Conservation (phyloP, 352 stramenopile genomes). For the Pythium phragmitis region DNA sequence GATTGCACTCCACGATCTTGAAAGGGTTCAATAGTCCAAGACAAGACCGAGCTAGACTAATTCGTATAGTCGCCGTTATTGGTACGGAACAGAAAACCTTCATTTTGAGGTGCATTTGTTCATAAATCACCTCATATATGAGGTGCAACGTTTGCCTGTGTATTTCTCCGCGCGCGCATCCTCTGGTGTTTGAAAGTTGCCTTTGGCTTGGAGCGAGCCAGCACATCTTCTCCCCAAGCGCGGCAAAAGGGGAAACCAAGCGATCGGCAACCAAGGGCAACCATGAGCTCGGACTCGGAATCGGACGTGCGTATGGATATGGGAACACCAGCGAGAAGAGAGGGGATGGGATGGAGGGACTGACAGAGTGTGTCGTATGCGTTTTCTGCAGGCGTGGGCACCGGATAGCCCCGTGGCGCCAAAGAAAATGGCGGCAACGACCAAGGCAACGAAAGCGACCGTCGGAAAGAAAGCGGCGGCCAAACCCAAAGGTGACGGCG, state of each 20-base stretch:
- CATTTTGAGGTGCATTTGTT: background rate
- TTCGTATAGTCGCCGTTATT: too few species aligned
- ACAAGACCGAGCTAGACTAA: too few species aligned
- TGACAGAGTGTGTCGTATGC: slow-evolving; percentile 2
- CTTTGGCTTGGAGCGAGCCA: slow-evolving; percentile 1
- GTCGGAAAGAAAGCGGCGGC: slow-evolving; percentile 29
- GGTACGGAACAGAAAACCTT: too few species aligned
- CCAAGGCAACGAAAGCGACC: slow-evolving; percentile 15
- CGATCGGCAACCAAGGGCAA: background rate
- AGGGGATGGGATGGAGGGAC: slow-evolving; percentile 29
- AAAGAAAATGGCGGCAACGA: slow-evolving; percentile 11
- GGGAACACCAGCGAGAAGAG: background rate
- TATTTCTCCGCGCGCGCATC: slow-evolving; percentile 20
- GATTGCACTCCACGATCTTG: too few species aligned
- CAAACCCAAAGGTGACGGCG: slow-evolving; percentile 45
- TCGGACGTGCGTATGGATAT: slow-evolving; percentile 22
- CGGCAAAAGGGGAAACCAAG: slow-evolving; percentile 18
- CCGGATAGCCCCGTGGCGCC: slow-evolving; percentile 25
- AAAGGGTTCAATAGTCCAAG: too few species aligned
- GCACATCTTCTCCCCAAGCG: background rate
- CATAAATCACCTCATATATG: slow-evolving; percentile 15
- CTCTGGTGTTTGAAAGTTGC: slow-evolving; percentile 22
- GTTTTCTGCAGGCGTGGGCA: slow-evolving; percentile 20
- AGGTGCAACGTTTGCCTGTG: slow-evolving; percentile 9
- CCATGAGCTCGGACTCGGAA: slow-evolving; percentile 23